These are phyloP conservation scores for Rhynchosporium secalis DNA, from an alignment of 2,329 filamentous ascomycete species.

Conservation along the genomic window DNA sequence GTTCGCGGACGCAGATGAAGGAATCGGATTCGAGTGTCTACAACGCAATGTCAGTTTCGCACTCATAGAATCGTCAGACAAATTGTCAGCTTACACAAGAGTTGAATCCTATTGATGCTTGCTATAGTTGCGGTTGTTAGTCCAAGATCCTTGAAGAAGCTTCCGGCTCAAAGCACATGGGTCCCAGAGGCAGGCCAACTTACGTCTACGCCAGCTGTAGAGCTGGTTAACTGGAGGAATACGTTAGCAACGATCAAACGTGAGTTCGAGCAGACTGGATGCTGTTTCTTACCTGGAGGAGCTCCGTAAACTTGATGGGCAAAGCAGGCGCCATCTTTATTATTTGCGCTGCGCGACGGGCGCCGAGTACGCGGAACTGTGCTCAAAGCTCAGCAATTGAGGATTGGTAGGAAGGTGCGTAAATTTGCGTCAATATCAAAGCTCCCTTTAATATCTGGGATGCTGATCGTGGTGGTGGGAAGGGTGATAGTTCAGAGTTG, in stretches of 20 bases:
- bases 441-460: conserved; percentile 26
- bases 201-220: conserved; percentile 50
- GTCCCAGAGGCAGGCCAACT: conserved; percentile 35
- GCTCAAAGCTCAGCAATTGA: conserved; percentile 34
- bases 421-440: conserved; percentile 31
- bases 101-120: conserved; percentile 79
- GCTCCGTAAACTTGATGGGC: conserved; percentile 91
- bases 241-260: conserved; percentile 52
- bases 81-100: conserved; percentile 66
- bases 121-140: conserved; percentile 49
- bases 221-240: conserved; percentile 49
- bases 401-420: conserved; percentile 15
- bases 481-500: conserved; percentile 11
- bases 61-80: conserved; percentile 14
- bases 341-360: conserved; percentile 33
- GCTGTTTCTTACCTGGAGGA: conserved; percentile 83
- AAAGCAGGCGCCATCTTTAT: conserved; percentile 55
- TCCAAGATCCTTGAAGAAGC: conserved; percentile 20
- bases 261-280: conserved; percentile 81
- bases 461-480: conserved; percentile 13
- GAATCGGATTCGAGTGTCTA: conserved; percentile 97
- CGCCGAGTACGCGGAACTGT: conserved; percentile 31
- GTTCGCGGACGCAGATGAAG: conserved; percentile 95
- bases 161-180: conserved; percentile 25
- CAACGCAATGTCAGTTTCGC: conserved; percentile 26